phyloP scores from a whole-genome alignment of 305 asterid species.

The Solanum hybrid region DNA sequence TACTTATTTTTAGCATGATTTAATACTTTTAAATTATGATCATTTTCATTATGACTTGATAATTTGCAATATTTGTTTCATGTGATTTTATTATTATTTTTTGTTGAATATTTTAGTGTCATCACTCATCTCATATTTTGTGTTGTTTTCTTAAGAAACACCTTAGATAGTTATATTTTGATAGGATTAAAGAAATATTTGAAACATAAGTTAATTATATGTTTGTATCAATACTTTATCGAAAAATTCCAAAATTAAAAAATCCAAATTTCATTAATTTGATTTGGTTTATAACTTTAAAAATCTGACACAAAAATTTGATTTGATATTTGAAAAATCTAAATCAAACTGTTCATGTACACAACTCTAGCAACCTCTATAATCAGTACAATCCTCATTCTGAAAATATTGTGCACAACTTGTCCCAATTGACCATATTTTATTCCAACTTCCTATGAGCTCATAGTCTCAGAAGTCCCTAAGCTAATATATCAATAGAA shows the following conservation, averaged over 20 bases:
- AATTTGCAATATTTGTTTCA: no score
- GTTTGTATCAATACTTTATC: no score
- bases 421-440: neutral
- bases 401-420: no score
- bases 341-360: neutral
- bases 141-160: neutral
- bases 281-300: no score
- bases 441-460: neutral
- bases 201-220: neutral
- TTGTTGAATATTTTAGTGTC: neutral
- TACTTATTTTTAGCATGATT: no score
- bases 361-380: neutral
- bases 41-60: neutral
- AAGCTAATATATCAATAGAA: neutral
- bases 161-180: fast-evolving
- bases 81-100: neutral
- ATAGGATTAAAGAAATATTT: no score
- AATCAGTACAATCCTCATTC: neutral
- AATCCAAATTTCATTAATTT: no score
- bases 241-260: no score
- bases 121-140: neutral
- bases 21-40: neutral
- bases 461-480: neutral
- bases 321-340: no score
- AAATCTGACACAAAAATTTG: neutral